phyloP scores from a whole-genome alignment of 2,329 filamentous ascomycete species.

The Bisporella sp. region DNA sequence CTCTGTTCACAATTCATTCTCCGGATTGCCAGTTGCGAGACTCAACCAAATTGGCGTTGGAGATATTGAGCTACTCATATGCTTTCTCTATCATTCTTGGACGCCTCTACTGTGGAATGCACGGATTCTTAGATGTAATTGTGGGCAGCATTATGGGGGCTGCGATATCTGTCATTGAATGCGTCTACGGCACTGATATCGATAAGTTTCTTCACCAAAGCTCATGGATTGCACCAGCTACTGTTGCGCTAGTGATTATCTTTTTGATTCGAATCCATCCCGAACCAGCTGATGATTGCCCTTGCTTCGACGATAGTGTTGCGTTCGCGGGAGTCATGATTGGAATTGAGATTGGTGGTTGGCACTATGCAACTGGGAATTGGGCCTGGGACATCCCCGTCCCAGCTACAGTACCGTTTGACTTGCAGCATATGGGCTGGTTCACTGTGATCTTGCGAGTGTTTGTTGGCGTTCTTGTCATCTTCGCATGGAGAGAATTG shows the following conservation, averaged over 20 bases:
- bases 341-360: slow-evolving; percentile 73
- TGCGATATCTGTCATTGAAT: slow-evolving; percentile 51
- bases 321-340: slow-evolving; percentile 88
- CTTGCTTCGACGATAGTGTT: slow-evolving; percentile 94
- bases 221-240: slow-evolving; percentile 55
- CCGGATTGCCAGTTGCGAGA: slow-evolving; percentile 56
- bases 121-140: slow-evolving; percentile 88
- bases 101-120: slow-evolving; percentile 95
- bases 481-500: slow-evolving; percentile 84
- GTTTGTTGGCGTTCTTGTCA: slow-evolving; percentile 69
- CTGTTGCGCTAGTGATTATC: slow-evolving; percentile 61
- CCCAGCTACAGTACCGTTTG: slow-evolving; percentile 54
- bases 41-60: slow-evolving; percentile 53
- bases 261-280: slow-evolving; percentile 83
- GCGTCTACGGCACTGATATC: slow-evolving; percentile 52
- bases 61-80: slow-evolving; percentile 73
- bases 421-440: slow-evolving; percentile 60
- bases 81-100: slow-evolving; percentile 84
- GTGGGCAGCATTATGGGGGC: slow-evolving; percentile 74
- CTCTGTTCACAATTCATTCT: slow-evolving; percentile 61
- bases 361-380: slow-evolving; percentile 55
- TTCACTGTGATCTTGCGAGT: slow-evolving; percentile 59
- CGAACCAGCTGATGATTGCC: slow-evolving; percentile 93
- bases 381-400: slow-evolving; percentile 45
- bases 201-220: slow-evolving; percentile 65